These are phyloP conservation scores for Andrographis paniculata DNA, from an alignment of 305 asterid genomes.

Conservation along the genomic window DNA sequence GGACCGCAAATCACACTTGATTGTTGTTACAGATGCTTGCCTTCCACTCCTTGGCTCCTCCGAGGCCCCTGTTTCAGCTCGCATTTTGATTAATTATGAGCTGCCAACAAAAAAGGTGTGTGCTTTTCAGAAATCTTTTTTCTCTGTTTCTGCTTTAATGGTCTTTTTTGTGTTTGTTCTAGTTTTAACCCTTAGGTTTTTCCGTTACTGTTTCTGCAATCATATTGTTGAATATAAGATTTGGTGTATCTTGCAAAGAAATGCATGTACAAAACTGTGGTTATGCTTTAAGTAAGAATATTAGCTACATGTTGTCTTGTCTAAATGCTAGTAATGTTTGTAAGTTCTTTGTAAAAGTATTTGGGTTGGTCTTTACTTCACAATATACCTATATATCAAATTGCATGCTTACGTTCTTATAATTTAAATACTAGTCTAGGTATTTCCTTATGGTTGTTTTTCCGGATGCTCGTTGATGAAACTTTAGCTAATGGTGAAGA, in stretches of 20 bases:
- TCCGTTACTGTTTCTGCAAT: background rate
- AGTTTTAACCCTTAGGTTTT: background rate
- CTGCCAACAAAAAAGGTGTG: conserved; percentile 77
- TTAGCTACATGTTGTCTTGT: conserved; percentile 4
- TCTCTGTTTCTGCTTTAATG: conserved; percentile 4
- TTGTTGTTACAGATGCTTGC: conserved; percentile 86
- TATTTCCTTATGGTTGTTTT: background rate
- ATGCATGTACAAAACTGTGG: conserved; percentile 3
- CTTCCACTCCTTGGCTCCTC: conserved; percentile 66
- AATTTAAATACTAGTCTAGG: too few relatives aligned
- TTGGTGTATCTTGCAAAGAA: conserved; percentile 5
- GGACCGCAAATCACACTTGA: conserved; percentile 52
- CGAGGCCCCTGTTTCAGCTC: conserved; percentile 62
- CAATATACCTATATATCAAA: background rate
- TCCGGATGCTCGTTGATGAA: background rate
- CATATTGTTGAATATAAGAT: conserved; percentile 5
- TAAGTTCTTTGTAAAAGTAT: background rate
- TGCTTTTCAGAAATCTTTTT: conserved; percentile 1
- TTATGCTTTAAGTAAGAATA: conserved; percentile 12
- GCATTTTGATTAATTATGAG: conserved; percentile 76
- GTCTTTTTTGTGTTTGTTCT: conserved; percentile 3
- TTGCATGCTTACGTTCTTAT: too few relatives aligned
- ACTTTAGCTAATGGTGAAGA: conserved; percentile 2
- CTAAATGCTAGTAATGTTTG: background rate
- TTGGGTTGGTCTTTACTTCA: background rate